Evolutionary conservation across 306 rosid species (phyloP).

Genomic region (Nissolia schottii): DNA sequence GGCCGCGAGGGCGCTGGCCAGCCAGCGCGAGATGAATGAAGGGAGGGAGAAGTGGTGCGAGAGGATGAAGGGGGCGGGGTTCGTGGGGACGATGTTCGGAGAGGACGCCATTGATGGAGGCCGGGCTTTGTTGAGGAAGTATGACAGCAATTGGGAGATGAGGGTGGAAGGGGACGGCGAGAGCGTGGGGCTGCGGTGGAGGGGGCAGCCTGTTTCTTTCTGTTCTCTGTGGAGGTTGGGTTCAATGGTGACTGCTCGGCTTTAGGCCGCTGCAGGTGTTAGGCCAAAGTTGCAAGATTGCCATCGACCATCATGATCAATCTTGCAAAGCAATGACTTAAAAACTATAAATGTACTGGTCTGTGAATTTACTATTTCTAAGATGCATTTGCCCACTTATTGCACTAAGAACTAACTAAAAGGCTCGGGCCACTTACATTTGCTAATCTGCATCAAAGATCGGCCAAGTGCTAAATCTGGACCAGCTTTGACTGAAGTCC

Average conservation of each 20-base stretch:
- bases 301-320: background rate
- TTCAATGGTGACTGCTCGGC: constrained; percentile 8
- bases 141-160: constrained; percentile 86
- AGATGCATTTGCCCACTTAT: constrained; percentile 10
- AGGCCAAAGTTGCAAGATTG: background rate
- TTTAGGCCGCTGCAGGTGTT: background rate
- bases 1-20: constrained; percentile 71
- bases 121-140: constrained; percentile 77
- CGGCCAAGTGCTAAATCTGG: background rate
- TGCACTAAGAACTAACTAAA: background rate
- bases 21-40: constrained; percentile 67
- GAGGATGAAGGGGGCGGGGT: constrained; percentile 69
- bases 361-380: constrained; percentile 1
- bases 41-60: constrained; percentile 79
- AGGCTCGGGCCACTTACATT: background rate
- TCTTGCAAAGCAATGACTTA: background rate
- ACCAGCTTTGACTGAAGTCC: background rate
- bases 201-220: constrained; percentile 73
- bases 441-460: background rate
- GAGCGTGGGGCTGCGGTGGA: constrained; percentile 76
- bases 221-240: constrained; percentile 71
- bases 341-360: background rate
- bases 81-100: constrained; percentile 44
- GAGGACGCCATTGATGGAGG: constrained; percentile 77
- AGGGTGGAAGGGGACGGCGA: constrained; percentile 58